Conservation (phyloP, 495 filamentous ascomycete species). For the Extremus antarcticus region DNA sequence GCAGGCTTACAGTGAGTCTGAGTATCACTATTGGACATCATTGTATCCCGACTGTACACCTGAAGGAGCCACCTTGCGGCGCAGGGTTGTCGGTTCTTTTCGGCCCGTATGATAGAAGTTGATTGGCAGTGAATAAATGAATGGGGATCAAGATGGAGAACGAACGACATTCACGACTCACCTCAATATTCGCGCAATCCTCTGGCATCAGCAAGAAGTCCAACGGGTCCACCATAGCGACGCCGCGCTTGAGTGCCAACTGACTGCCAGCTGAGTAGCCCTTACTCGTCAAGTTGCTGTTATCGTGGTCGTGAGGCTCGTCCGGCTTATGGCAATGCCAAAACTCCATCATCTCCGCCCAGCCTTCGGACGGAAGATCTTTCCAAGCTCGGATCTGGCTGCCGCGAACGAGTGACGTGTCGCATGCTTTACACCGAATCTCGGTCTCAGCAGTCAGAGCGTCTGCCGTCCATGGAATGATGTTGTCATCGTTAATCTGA, state of each 20-base stretch:
- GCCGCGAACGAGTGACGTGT: conserved; percentile 32
- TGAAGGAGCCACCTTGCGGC: conserved; percentile 3
- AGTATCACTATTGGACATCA: not conserved
- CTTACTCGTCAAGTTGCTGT: conserved; percentile 45
- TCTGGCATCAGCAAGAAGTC: conserved; percentile 55
- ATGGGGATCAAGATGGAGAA: not conserved
- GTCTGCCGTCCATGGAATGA: conserved; percentile 63
- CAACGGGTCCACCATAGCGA: conserved; percentile 71
- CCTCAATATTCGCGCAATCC: conserved; percentile 55
- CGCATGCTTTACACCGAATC: conserved; percentile 59
- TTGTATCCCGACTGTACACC: conserved; percentile 17
- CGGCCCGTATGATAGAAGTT: not conserved
- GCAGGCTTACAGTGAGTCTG: not conserved
- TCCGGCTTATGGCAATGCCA: conserved; percentile 94
- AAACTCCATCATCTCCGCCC: conserved; percentile 99
- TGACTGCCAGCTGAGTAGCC: conserved; percentile 67
- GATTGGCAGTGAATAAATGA: not conserved
- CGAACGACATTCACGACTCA: conserved; percentile 35
- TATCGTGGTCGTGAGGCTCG: conserved; percentile 29
- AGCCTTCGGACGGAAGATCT: conserved; percentile 89
- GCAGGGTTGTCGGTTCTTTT: conserved; percentile 19
- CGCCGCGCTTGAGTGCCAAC: conserved; percentile 49
- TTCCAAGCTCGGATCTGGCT: conserved; percentile 59
- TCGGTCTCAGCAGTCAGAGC: conserved; percentile 43
- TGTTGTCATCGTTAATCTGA: conserved; percentile 27